A percentile compares a stretch with the other conserved stretches of the same genome.
Evolutionary conservation across 768 basidiomycete species (phyloP).

Genomic region (Termitomyces sp.): DNA sequence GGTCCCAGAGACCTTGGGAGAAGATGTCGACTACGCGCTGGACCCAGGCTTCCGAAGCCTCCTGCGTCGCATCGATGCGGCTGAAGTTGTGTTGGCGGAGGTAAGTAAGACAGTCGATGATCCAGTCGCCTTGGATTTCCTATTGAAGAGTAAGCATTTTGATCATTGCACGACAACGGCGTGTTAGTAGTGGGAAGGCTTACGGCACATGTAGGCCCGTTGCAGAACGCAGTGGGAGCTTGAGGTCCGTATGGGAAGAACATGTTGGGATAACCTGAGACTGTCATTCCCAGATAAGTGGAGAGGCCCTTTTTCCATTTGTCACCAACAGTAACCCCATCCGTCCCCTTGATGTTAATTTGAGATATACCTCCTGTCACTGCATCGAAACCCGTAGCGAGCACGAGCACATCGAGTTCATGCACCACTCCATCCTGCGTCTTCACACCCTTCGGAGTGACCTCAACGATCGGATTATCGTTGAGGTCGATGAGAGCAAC

Average conservation of each 20-base stretch:
- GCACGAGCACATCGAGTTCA: constrained; percentile 20
- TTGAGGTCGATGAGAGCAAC: background rate
- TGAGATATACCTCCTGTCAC: constrained; percentile 22
- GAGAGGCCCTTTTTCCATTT: constrained; percentile 23
- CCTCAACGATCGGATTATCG: constrained; percentile 18
- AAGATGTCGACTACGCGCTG: too few relatives aligned
- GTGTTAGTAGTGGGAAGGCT: background rate
- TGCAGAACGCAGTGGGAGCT: constrained; percentile 24
- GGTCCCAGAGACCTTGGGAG: too few relatives aligned
- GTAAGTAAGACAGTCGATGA: too few relatives aligned
- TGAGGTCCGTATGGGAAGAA: constrained; percentile 27
- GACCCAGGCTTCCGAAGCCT: too few relatives aligned
- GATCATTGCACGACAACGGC: background rate
- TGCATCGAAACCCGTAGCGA: constrained; percentile 9
- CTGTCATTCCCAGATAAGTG: background rate
- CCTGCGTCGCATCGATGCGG: too few relatives aligned
- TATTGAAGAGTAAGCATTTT: too few relatives aligned
- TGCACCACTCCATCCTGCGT: constrained; percentile 9
- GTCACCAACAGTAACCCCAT: constrained; percentile 11
- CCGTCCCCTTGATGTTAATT: constrained; percentile 17
- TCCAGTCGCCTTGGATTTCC: too few relatives aligned
- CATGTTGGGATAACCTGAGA: constrained; percentile 19
- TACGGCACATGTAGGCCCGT: background rate
- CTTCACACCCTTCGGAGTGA: constrained; percentile 20
- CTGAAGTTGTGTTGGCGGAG: too few relatives aligned